Evolutionary conservation across 768 basidiomycete genomes (phyloP).

Genomic region (Atractiella rhizophila): DNA sequence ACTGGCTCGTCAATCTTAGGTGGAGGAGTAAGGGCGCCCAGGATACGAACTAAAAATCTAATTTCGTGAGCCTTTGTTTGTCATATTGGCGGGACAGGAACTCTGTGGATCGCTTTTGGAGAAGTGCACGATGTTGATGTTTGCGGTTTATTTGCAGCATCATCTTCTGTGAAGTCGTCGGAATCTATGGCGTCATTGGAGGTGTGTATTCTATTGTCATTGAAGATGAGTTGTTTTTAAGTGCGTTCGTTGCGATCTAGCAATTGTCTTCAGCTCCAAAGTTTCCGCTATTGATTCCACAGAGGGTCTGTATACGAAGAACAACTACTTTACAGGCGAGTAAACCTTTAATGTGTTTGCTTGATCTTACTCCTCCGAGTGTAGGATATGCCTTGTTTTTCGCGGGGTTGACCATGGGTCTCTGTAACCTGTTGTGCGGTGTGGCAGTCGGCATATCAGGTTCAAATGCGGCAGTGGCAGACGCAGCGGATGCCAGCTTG

Average conservation of each 20-base stretch:
- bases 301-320: slow-evolving; percentile 49
- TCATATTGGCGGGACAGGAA: background rate
- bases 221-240: slow-evolving; percentile 17
- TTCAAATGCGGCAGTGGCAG: slow-evolving; percentile 77
- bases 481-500: slow-evolving; percentile 76
- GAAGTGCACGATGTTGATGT: background rate
- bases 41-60: slow-evolving; percentile 89
- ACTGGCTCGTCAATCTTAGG: slow-evolving; percentile 93
- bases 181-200: slow-evolving; percentile 74
- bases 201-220: slow-evolving; percentile 10
- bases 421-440: slow-evolving; percentile 85
- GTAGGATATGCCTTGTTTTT: slow-evolving; percentile 86
- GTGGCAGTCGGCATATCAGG: slow-evolving; percentile 84
- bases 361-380: background rate
- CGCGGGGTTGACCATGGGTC: slow-evolving; percentile 80
- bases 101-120: background rate
- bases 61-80: slow-evolving; percentile 46
- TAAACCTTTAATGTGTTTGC: background rate
- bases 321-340: slow-evolving; percentile 78
- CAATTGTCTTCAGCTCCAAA: slow-evolving; percentile 82
- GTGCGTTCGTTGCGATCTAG: slow-evolving; percentile 36
- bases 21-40: slow-evolving; percentile 73
- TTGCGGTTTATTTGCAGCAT: slow-evolving; percentile 31
- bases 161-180: slow-evolving; percentile 98
- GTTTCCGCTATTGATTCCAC: slow-evolving; percentile 30